These are phyloP conservation scores for Microsporum canis DNA, from an alignment of 2,329 filamentous ascomycete genomes.

Conservation along the genomic window DNA sequence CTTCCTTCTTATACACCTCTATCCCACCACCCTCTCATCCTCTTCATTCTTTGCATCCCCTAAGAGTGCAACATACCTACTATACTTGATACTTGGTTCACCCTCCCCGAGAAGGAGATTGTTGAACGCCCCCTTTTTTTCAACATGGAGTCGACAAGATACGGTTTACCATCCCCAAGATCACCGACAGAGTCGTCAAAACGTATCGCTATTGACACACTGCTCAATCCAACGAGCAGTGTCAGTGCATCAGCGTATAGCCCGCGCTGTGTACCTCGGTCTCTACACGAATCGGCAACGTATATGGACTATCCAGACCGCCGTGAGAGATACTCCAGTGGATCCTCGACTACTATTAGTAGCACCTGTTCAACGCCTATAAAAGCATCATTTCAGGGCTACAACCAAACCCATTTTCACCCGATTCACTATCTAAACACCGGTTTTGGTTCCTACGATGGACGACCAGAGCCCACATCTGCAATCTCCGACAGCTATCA, in stretches of 20 bases:
- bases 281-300: background rate
- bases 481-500: background rate
- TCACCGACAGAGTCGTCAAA: constrained; percentile 7
- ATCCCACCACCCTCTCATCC: background rate
- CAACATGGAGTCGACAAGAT: background rate
- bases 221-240: constrained; percentile 9
- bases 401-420: constrained; percentile 5
- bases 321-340: constrained; percentile 1
- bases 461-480: constrained; percentile 1
- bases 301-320: constrained; percentile 5
- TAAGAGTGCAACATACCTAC: background rate
- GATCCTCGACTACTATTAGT: background rate
- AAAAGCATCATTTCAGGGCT: background rate
- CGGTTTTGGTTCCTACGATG: constrained; percentile 4
- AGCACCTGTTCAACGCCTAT: background rate
- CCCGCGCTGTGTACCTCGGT: background rate
- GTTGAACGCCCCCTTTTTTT: background rate
- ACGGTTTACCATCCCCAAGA: background rate
- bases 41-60: background rate
- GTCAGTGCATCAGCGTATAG: background rate
- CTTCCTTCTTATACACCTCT: background rate
- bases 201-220: constrained; percentile 8
- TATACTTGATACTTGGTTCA: background rate
- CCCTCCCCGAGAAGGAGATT: background rate
- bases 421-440: constrained; percentile 6